Base-by-base conservation (phyloP, 768 basidiomycete species). In the Trametes cubensis region DNA sequence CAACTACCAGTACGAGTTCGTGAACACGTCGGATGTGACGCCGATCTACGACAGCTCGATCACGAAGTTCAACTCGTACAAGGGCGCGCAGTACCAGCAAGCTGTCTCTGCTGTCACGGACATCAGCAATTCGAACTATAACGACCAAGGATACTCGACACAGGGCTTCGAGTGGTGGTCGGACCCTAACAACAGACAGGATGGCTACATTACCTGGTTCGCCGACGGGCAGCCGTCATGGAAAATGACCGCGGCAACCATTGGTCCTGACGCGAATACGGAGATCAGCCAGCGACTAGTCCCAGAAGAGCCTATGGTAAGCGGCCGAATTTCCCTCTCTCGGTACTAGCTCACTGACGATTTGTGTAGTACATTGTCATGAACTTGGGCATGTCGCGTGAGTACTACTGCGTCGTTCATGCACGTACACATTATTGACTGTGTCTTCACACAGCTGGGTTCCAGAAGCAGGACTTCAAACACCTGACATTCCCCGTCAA, bases 261-360 rank as follows among this genome's bases (percentile, higher is more conserved):
- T 94, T n/a, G 89, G 85, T 4, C 75, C 94, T 2, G 87, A 95
- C 74, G 23, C 82, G 0, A 70, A 66, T 4, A 77, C 83, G 0
- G 63, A 86, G 57, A 79, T 98, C 51, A 79, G 83, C 39, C 78
- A 82, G 67, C 80, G 95, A 38, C 69, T 95, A 17, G 86, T 85
- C 58, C 80, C 94, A 5, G 92, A 95, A 70, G 97, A 99, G 73
- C 96, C 97, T 2, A 89, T 98, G 94, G 92, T 94, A 66, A 64
- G 85, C 49, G 61, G 61, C 40, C 14, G 40, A 18, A 14, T 8
- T n/a, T 64, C 6, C 17, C 23, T 23, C 40, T 41, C 18, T n/a
- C 42, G 53, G 50, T 47, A 20, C 15, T 39, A 54, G 20, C 10
- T 38, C 25, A 4, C 44, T 65, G 67, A 15, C 26, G 11, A 25